Conservation (phyloP, 2,329 filamentous ascomycete genomes). For the Hypoxylon sp. region DNA sequence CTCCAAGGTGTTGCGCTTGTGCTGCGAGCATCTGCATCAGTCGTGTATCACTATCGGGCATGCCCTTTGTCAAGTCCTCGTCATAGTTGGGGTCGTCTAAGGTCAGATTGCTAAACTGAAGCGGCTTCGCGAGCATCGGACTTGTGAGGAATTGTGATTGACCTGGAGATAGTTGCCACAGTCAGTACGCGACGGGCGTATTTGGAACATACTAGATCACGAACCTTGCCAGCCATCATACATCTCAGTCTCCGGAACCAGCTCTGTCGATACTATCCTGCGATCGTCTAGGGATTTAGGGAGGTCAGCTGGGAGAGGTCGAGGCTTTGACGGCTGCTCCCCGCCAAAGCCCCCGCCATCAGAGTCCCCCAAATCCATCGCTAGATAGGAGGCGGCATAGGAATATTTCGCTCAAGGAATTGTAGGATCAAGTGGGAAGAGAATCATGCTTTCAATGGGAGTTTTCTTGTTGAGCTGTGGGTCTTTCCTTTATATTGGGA, state of each 20-base stretch:
- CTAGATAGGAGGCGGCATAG: slow-evolving; percentile 57
- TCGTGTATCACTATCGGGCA: slow-evolving; percentile 84
- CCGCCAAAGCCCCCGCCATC: slow-evolving; percentile 61
- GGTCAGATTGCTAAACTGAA: slow-evolving; percentile 85
- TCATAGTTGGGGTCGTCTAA: slow-evolving; percentile 84
- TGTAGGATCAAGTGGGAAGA: slow-evolving; percentile 35
- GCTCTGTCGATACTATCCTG: slow-evolving; percentile 74
- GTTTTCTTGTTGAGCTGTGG: slow-evolving; percentile 28
- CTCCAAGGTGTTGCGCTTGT: slow-evolving; percentile 87
- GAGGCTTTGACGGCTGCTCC: slow-evolving; percentile 61
- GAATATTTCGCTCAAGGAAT: slow-evolving; percentile 46
- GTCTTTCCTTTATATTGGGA: slow-evolving; percentile 36
- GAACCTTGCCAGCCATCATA: slow-evolving; percentile 98
- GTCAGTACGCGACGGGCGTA: slow-evolving; percentile 33
- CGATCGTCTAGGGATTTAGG: slow-evolving; percentile 94
- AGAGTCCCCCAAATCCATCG: slow-evolving; percentile 72
- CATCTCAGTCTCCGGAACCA: slow-evolving; percentile 89
- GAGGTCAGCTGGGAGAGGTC: slow-evolving; percentile 82
- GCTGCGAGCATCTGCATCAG: slow-evolving; percentile 97
- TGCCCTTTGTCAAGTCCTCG: slow-evolving; percentile 71
- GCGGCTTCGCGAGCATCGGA: slow-evolving; percentile 85
- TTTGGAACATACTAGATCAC: slow-evolving; percentile 49
- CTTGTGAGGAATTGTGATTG: slow-evolving; percentile 96
- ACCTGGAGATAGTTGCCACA: slow-evolving; percentile 66
- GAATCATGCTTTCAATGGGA: slow-evolving; percentile 47